These are phyloP conservation scores for Cordyceps pruinosa DNA, from an alignment of 2,329 filamentous ascomycete species.

Conservation along the genomic window DNA sequence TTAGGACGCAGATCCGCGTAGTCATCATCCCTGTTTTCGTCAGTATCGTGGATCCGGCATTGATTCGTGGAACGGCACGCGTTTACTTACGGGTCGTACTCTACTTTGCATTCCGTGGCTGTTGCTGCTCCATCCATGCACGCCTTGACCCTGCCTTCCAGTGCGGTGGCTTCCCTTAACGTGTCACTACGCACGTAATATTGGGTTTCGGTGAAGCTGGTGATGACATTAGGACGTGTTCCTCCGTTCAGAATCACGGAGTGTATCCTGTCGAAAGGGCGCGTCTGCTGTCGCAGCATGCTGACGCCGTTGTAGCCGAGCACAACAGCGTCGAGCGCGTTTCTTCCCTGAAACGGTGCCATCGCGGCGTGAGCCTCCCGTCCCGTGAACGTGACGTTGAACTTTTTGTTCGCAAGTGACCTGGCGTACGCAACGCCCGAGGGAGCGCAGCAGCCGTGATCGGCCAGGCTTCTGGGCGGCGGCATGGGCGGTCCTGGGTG, in stretches of 20 bases:
- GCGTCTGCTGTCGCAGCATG: slow-evolving; percentile 32
- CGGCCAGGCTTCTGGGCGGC: slow-evolving; percentile 15
- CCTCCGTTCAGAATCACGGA: slow-evolving; percentile 31
- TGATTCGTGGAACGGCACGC: no score
- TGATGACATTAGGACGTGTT: slow-evolving; percentile 32
- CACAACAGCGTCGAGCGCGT: slow-evolving; percentile 33
- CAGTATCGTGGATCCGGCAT: neutral
- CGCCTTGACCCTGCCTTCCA: neutral
- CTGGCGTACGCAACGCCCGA: neutral
- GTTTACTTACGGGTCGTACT: neutral
- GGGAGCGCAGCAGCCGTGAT: neutral
- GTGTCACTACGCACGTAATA: neutral
- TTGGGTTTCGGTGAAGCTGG: neutral
- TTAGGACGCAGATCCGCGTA: slow-evolving; percentile 8
- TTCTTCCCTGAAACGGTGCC: slow-evolving; percentile 38
- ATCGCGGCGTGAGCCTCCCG: slow-evolving; percentile 17
- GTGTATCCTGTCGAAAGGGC: slow-evolving; percentile 30
- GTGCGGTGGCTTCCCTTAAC: neutral
- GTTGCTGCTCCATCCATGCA: neutral
- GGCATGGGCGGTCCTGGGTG: slow-evolving; percentile 11
- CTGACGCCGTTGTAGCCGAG: slow-evolving; percentile 29
- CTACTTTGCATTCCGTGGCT: neutral
- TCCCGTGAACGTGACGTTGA: neutral
- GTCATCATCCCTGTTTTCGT: neutral
- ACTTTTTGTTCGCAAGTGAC: slow-evolving; percentile 2